Evolutionary conservation across 805 yeast genomes (phyloP), one percentile per base, ranked within the genome.

Genomic region (Yarrowia sp.): DNA sequence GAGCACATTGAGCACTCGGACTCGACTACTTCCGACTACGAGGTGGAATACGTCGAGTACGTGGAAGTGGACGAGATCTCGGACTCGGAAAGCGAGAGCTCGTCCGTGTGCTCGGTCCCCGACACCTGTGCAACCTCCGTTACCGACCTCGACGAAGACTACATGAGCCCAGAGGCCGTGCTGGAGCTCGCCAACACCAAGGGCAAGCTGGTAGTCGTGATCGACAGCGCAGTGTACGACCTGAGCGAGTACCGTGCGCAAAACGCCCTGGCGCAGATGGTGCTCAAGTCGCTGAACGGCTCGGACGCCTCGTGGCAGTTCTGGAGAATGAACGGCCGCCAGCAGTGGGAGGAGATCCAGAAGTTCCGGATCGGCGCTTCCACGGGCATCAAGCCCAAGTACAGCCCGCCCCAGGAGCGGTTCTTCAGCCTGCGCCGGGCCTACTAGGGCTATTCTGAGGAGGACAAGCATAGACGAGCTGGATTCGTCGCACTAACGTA

Each of bases 311-410:
- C 38, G 27, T 55, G 61, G 61, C 61, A 55, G 47, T 55, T 55
- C 27, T 55, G 61, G 61, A 18, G 47, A 27, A 36, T 55, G 46
- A 25, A 55, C 47, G 4, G 35, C 14, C 13, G 47, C 2, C 38
- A 27, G 36, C 61, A 55, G n/a, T 55, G 46, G 47, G 47, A 55
- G 27, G 61, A 25, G 7, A 55, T 55, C n/a, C 47, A 38, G n/a
- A 14, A 25, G 35, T 38, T 19, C 10, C 47, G 47, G 19, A 39
- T 55, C 16, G 61, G 61, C 10, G 25, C 21, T 3, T 18, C 47
- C 19, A 38, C 21, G 18, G 61, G 29, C 5, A 47, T 39, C 4
- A n/a, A 16, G 10, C n/a, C 19, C 19, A 55, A 55, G 61, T 55
- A 55, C 36, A 19, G 22, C 13, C 61, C 61, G 22, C 61, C 61